These are phyloP conservation scores for Aspergillus cavernicola DNA, from an alignment of 495 filamentous ascomycete genomes.

Conservation along the genomic window DNA sequence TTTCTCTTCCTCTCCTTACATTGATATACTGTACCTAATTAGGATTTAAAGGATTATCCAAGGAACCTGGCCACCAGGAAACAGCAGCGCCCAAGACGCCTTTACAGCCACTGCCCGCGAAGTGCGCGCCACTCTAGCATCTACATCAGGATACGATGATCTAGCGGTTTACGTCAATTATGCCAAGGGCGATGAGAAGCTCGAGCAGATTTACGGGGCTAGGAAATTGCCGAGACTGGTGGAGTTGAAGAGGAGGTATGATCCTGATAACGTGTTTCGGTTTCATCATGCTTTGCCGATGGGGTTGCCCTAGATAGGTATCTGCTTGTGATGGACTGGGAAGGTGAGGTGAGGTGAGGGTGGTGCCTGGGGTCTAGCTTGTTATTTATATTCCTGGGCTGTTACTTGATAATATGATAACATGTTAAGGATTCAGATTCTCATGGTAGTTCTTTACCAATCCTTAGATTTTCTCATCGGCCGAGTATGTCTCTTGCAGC, in stretches of 20 bases:
- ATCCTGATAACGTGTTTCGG: slow-evolving; percentile 49
- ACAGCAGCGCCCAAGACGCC: background rate
- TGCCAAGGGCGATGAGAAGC: slow-evolving; percentile 50
- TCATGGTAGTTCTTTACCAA: too few relatives aligned
- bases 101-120: background rate
- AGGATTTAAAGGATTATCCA: background rate
- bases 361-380: too few relatives aligned
- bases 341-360: too few relatives aligned
- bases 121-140: background rate
- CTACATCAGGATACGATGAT: background rate
- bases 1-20: background rate
- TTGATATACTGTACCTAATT: background rate
- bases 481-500: too few relatives aligned
- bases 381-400: too few relatives aligned
- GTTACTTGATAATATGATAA: too few relatives aligned
- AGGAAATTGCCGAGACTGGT: slow-evolving; percentile 34
- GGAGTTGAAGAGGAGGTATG: slow-evolving; percentile 53
- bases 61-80: background rate
- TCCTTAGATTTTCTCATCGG: too few relatives aligned
- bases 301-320: background rate
- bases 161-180: slow-evolving; percentile 47
- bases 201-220: slow-evolving; percentile 44
- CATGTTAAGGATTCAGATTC: too few relatives aligned
- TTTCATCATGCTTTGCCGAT: background rate
- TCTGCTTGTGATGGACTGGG: too few relatives aligned